These are phyloP conservation scores for Cerrena zonata DNA, from an alignment of 1,284 basidiomycete genomes.

Conservation along the genomic window DNA sequence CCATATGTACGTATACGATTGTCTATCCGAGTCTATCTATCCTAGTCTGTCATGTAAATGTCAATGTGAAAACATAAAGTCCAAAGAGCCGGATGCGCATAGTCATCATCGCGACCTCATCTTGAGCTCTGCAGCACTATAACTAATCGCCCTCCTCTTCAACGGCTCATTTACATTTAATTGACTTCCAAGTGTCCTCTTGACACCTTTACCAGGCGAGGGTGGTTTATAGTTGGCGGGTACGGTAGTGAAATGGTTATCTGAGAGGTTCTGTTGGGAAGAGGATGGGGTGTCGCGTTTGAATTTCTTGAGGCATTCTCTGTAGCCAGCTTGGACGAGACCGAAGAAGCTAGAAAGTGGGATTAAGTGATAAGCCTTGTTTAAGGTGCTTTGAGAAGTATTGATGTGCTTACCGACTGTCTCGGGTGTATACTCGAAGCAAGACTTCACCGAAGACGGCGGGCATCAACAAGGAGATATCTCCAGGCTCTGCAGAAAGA, in stretches of 20 bases:
- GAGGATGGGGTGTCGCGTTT: too few species aligned
- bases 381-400: too few species aligned
- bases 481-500: constrained; percentile 33
- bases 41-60: too few species aligned
- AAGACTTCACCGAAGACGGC: constrained; percentile 56
- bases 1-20: not conserved
- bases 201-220: not conserved
- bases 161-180: not conserved
- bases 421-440: constrained; percentile 62
- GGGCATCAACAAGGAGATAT: constrained; percentile 61
- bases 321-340: constrained; percentile 6
- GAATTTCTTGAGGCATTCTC: constrained; percentile 3
- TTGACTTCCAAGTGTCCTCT: not conserved
- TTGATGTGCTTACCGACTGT: constrained; percentile 38
- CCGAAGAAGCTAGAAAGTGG: constrained; percentile 3
- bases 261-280: not conserved
- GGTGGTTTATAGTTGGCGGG: not conserved
- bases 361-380: too few species aligned
- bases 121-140: not conserved
- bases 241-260: not conserved
- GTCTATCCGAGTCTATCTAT: too few species aligned
- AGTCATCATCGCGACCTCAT: not conserved
- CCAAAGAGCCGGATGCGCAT: too few species aligned
- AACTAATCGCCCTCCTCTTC: not conserved
- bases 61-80: too few species aligned